Evolutionary conservation across 805 yeast species (phyloP), one percentile per base, ranked within the genome.

Genomic region (Wickerhamomyces silvicola): DNA sequence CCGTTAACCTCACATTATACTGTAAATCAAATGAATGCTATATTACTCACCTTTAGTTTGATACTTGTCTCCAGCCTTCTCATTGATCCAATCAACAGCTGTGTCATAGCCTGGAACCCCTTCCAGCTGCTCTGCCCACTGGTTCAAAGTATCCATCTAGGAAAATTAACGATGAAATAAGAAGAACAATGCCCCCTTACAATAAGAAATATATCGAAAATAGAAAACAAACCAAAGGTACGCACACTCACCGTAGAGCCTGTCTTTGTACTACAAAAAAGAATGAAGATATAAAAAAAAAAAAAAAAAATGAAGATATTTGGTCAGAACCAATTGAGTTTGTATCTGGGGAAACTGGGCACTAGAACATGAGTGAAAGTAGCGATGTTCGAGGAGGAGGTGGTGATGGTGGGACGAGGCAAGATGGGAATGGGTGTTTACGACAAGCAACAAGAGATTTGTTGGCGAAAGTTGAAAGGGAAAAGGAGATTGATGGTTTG

Each of bases 51-150:
- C 62, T 31, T 68, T 73, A 4, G 76, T 69, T 40, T 78, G 70
- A 39, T 75, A 64, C 31, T 70, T 66, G n/a, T 76, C 80, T 3
- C 72, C 86, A 3, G 83, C 85, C 41, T 64, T 69, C 23, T 75
- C 83, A 42, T 78, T 77, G 70, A 75, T 77, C 36, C 62, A 60
- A 36, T 75, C 86, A 50, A 73, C 57, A 17, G 62, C 72, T 9
- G 59, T 37, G 40, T 66, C 74, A 46, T 66, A 79, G 6, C 85
- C 84, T 2, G 87, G 85, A 8, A 78, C 25, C 10, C 55, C 50
- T 43, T 68, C 68, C 27, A 74, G 43, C 29, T 64, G 50, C n/a
- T 54, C 52, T 14, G 48, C 42, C 25, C 43, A 33, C 1, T 31
- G 27, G 13, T 43, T 41, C 6, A 51, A n/a, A 1, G 48, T 23